phyloP scores from a whole-genome alignment of 2,329 filamentous ascomycete genomes.

The Cladosporium sp. region DNA sequence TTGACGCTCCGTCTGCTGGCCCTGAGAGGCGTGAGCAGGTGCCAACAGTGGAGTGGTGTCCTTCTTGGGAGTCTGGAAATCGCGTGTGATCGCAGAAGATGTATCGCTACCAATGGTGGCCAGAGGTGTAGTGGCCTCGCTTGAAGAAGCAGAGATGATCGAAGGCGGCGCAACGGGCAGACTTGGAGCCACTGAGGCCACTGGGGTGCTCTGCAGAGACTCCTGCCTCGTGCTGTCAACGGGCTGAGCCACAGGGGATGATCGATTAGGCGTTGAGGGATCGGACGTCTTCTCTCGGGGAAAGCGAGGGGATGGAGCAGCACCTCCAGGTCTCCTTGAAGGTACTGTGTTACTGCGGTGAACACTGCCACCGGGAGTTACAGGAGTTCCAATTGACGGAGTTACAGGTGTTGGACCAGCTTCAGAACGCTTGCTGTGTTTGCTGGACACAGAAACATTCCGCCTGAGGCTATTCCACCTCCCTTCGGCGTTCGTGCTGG shows the following conservation, averaged over 20 bases:
- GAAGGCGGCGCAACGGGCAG: constrained; percentile 31
- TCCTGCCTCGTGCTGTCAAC: constrained; percentile 16
- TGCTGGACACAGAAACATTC: constrained; percentile 91
- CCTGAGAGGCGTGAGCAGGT: constrained; percentile 18
- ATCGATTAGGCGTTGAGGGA: constrained; percentile 44
- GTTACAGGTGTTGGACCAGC: constrained; percentile 67
- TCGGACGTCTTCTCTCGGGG: constrained; percentile 49
- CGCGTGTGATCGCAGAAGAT: constrained; percentile 24
- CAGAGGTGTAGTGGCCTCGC: constrained; percentile 33
- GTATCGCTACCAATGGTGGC: constrained; percentile 27
- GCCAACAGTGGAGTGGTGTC: constrained; percentile 35
- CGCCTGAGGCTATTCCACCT: constrained; percentile 75
- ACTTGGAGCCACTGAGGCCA: constrained; percentile 27
- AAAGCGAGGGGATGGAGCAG: constrained; percentile 64
- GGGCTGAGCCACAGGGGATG: constrained; percentile 18
- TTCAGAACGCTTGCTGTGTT: constrained; percentile 71
- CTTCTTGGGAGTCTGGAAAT: constrained; percentile 29
- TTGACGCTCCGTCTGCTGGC: constrained; percentile 21
- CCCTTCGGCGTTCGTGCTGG: constrained; percentile 84
- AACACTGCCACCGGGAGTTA: constrained; percentile 46
- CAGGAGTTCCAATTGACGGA: constrained; percentile 35
- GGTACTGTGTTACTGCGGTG: constrained; percentile 87
- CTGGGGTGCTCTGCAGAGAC: constrained; percentile 29
- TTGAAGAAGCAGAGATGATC: constrained; percentile 37
- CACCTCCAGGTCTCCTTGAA: constrained; percentile 69